phyloP scores from a whole-genome alignment of 495 filamentous ascomycete species.

The Trichoderma asperelloides region DNA sequence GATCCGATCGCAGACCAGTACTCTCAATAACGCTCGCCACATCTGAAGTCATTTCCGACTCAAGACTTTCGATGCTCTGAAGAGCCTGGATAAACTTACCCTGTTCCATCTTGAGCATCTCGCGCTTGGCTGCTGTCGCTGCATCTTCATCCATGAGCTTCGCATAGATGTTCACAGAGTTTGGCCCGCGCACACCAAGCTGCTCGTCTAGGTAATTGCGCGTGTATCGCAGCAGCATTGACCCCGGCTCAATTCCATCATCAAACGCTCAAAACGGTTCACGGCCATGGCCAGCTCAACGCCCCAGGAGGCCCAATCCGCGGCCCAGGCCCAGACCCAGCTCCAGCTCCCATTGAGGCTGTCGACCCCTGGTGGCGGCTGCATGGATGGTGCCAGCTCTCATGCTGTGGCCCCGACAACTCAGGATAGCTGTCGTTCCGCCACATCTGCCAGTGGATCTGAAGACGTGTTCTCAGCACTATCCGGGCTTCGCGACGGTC shows the following conservation, averaged over 20 bases:
- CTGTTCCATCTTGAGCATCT: slow-evolving; percentile 28
- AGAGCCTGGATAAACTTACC: slow-evolving; percentile 32
- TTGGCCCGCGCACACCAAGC: slow-evolving; percentile 24
- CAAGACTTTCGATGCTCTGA: slow-evolving; percentile 29
- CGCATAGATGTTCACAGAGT: slow-evolving; percentile 17
- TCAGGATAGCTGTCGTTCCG: background rate
- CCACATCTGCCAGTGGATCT: background rate
- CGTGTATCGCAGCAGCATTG: too few relatives aligned
- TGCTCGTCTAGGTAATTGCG: slow-evolving; percentile 29
- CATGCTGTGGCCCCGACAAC: background rate
- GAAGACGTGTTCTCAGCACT: background rate
- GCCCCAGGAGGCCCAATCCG: background rate
- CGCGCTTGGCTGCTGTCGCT: slow-evolving; percentile 24
- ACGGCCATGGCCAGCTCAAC: background rate
- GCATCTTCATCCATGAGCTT: slow-evolving; percentile 39
- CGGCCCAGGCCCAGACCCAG: background rate
- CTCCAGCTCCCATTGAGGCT: background rate
- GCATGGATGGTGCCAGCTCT: background rate
- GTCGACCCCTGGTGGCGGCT: background rate
- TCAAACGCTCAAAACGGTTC: background rate
- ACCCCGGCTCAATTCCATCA: background rate
- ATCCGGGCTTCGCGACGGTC: background rate
- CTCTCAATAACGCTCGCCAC: slow-evolving; percentile 31
- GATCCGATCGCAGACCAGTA: slow-evolving; percentile 19
- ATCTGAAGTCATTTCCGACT: slow-evolving; percentile 10